Evolutionary conservation across 2,329 filamentous ascomycete species (phyloP), one percentile per base, ranked within the genome.

Genomic region (Penicillium sp.): DNA sequence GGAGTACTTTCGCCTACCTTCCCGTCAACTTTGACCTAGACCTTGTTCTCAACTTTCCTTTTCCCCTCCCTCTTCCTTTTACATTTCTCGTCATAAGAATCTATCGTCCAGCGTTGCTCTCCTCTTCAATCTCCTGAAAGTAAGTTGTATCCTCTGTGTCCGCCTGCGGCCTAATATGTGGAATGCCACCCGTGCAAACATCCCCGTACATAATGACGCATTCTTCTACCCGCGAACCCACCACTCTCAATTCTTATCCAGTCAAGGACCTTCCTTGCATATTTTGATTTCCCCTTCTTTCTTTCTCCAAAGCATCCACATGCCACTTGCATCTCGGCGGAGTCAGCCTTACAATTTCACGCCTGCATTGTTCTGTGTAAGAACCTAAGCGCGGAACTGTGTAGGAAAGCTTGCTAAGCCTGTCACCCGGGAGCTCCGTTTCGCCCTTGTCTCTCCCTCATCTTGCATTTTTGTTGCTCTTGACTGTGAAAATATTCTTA

Each of bases 121-220:
- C 19, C 4, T 16, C 22, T 30, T 7, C 13, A 29, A 30, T 29
- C 13, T 30, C 28, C 11, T 37, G 14, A 34, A 37, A 35, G 47
- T 49, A 39, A 39, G 43, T 40, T 28, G 7, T 34, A 12, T 12
- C 33, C 40, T 33, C 8, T 19, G 31, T 22, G 18, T 37, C 27
- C 29, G 46, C 22, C 35, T 40, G 34, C 22, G 38, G 43, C 29
- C 30, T 22, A 29, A 18, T 41, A 33, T 49, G 46, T 51, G 50
- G 49, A 52, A 50, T 38, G 45, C 48, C 39, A 28, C 41, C 41
- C 45, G 52, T 46, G 30, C 51, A 56, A 56, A 53, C 59, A 25
- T 2, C 59, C 56, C 58, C 59, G 50, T 55, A 56, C 52, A 63
- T 64, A 60, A 69, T 69, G 66, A 69, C 66, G 66, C 66, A 69